These are phyloP conservation scores for Penicillium mononematosum DNA, from an alignment of 495 filamentous ascomycete species.

Conservation along the genomic window DNA sequence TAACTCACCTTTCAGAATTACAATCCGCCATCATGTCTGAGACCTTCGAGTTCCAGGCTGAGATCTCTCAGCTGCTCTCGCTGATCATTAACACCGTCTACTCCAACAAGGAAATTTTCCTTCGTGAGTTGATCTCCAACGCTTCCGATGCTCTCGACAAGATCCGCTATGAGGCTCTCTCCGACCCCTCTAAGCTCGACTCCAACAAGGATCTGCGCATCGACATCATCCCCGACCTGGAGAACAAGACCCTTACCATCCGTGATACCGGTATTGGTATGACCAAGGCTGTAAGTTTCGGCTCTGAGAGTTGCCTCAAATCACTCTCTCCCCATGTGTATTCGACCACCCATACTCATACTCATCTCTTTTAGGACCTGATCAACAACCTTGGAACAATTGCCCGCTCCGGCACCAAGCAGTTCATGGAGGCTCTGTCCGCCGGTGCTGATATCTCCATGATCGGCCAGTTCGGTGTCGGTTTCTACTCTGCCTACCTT, in stretches of 20 bases:
- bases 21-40: conserved; percentile 71
- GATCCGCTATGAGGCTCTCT: conserved; percentile 97
- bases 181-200: conserved; percentile 95
- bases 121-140: conserved; percentile 97
- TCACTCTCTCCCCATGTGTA: neutral
- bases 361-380: conserved; percentile 64
- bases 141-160: conserved; percentile 98
- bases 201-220: conserved; percentile 94
- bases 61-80: conserved; percentile 99
- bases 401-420: conserved; percentile 98
- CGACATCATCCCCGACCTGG: conserved; percentile 97
- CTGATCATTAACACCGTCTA: conserved; percentile 99
- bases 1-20: conserved; percentile 9
- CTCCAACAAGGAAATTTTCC: conserved; percentile 99
- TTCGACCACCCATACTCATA: conserved; percentile 1
- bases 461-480: conserved; percentile 99
- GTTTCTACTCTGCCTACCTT: conserved; percentile 99
- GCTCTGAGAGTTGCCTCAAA: neutral
- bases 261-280: conserved; percentile 98
- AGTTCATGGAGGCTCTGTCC: conserved; percentile 99
- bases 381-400: conserved; percentile 99
- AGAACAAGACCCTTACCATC: conserved; percentile 95
- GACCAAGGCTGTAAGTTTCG: conserved; percentile 91
- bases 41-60: conserved; percentile 99
- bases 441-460: conserved; percentile 99